A percentile compares a stretch with the other conserved stretches of the same genome.
Conservation (phyloP, 83 land plant genomes). For the Thuja plicata region DNA sequence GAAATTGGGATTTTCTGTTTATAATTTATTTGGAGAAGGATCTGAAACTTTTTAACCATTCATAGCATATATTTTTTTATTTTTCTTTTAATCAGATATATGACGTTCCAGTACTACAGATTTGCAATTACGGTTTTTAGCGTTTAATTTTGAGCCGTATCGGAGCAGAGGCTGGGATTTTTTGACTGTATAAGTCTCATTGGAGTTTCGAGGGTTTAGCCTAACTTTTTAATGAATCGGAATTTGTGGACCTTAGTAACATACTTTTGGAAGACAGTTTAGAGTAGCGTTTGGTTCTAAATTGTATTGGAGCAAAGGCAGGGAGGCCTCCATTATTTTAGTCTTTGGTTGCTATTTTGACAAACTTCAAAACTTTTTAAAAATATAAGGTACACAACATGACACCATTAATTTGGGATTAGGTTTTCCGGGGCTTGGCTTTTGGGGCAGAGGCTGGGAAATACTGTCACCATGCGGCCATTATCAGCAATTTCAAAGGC, state of each 20-base stretch:
- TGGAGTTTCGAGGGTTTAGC: neutral
- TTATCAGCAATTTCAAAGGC: neutral
- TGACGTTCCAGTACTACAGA: neutral
- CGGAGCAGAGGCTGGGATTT: neutral
- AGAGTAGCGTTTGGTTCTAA: neutral
- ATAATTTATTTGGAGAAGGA: neutral
- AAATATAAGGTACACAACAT: neutral
- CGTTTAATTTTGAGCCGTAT: neutral
- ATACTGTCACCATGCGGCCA: neutral
- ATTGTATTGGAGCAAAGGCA: neutral
- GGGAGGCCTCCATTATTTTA: neutral
- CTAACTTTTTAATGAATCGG: neutral
- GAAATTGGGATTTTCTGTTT: neutral
- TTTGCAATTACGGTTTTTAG: neutral
- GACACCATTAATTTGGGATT: neutral
- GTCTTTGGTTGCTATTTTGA: no score
- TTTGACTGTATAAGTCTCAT: neutral
- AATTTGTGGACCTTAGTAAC: neutral
- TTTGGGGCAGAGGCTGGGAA: neutral
- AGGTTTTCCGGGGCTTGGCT: neutral
- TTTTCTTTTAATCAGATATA: no score
- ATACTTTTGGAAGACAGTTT: neutral
- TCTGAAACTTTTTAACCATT: neutral
- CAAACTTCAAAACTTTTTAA: neutral
- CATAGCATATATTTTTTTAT: neutral